A percentile compares a stretch with the other conserved stretches of the same genome.
Evolutionary conservation across 2,329 filamentous ascomycete species (phyloP).

Genomic region (Dissoconium aciculare): DNA sequence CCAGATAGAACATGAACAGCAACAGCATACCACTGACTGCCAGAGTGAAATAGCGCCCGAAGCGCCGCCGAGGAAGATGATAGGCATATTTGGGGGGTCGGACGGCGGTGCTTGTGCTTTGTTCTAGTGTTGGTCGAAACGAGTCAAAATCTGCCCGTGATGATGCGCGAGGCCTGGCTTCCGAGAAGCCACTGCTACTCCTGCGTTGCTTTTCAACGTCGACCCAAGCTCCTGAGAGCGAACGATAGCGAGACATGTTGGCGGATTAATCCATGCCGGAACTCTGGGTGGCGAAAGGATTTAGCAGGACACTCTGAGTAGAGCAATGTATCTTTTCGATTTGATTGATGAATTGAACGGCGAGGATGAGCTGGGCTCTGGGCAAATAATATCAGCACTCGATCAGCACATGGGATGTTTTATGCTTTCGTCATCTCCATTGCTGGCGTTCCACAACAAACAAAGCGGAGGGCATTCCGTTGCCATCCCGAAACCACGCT

Average conservation of each 20-base stretch:
- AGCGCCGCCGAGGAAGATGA: constrained; percentile 37
- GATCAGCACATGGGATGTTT: too few species aligned
- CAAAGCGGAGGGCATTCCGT: too few species aligned
- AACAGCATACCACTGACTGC: constrained; percentile 53
- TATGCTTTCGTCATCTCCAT: too few species aligned
- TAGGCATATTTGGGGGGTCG: constrained; percentile 21
- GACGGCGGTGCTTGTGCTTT: constrained; percentile 10
- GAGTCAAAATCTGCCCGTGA: constrained; percentile 11
- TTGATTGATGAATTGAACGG: too few species aligned
- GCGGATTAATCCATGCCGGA: too few species aligned
- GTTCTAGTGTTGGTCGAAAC: constrained; percentile 20
- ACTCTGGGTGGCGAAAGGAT: too few species aligned
- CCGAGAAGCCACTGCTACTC: constrained; percentile 19
- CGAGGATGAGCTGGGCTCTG: too few species aligned
- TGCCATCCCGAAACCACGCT: too few species aligned
- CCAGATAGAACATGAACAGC: constrained; percentile 62
- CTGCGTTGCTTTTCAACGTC: constrained; percentile 27
- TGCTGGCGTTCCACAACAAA: too few species aligned
- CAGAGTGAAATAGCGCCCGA: constrained; percentile 66
- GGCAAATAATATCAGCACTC: too few species aligned
- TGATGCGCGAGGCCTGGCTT: constrained; percentile 18
- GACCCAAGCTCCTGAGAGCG: constrained; percentile 19
- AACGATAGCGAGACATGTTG: constrained; percentile 16
- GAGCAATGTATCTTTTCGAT: too few species aligned
- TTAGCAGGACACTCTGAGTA: too few species aligned